Percentiles rank a stretch among this genome's conserved stretches.
Evolutionary conservation across 2,329 filamentous ascomycete genomes (phyloP).

Genomic region (Colletotrichum euphorbiae): DNA sequence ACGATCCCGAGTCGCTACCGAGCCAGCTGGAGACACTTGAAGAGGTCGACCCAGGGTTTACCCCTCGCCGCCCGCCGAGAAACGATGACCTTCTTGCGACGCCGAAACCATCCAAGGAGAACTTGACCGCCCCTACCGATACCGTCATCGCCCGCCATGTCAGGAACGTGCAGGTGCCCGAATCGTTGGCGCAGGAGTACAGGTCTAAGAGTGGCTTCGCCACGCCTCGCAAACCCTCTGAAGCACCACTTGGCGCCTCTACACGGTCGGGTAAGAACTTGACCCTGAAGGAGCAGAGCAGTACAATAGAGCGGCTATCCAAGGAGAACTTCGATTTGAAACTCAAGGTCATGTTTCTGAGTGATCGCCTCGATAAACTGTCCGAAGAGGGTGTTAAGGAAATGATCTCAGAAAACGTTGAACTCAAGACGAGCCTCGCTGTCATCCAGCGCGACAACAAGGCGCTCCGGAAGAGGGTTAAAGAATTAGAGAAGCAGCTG

Average conservation of each 20-base stretch:
- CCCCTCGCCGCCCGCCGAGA: conserved; percentile 49
- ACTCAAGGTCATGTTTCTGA: conserved; percentile 96
- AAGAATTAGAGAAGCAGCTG: conserved; percentile 86
- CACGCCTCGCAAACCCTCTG: conserved; percentile 66
- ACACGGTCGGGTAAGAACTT: conserved; percentile 74
- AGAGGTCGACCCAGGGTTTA: conserved; percentile 57
- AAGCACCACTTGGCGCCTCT: conserved; percentile 63
- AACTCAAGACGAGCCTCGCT: conserved; percentile 89
- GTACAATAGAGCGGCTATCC: conserved; percentile 92
- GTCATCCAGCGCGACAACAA: conserved; percentile 94
- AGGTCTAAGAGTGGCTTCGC: conserved; percentile 76
- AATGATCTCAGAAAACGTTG: conserved; percentile 97
- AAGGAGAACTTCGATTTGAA: conserved; percentile 99
- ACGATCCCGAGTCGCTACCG: conserved; percentile 64
- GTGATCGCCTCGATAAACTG: conserved; percentile 90
- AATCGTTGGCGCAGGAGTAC: conserved; percentile 88
- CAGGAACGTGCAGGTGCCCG: conserved; percentile 89
- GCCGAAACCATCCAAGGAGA: conserved; percentile 70
- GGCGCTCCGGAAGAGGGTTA: conserved; percentile 80
- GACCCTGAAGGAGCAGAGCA: conserved; percentile 97
- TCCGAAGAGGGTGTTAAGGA: conserved; percentile 97
- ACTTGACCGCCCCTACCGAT: conserved; percentile 78
- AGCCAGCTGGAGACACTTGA: conserved; percentile 62
- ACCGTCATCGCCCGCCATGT: conserved; percentile 90
- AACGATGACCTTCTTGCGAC: conserved; percentile 71